These are phyloP conservation scores for Chrysoporthe puriensis DNA, from an alignment of 2,329 filamentous ascomycete species.

Conservation along the genomic window DNA sequence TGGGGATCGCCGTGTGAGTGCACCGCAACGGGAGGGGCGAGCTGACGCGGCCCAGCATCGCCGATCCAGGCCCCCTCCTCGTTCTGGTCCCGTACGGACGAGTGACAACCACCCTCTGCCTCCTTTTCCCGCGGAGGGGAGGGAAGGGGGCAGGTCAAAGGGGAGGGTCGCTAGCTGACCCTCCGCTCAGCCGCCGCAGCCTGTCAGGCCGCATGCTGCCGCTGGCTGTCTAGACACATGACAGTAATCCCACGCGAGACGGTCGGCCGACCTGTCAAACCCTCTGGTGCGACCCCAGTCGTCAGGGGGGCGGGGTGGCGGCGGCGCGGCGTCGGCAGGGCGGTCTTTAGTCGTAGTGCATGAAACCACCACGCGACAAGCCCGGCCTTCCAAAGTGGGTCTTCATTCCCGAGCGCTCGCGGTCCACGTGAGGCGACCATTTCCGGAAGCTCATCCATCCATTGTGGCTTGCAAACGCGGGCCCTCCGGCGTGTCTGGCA, in stretches of 20 bases:
- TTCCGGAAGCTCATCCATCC: background rate
- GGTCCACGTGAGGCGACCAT: background rate
- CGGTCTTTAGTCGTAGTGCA: background rate
- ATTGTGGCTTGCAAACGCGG: background rate
- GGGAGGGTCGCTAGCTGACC: no score
- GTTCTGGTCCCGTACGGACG: background rate
- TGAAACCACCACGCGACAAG: background rate
- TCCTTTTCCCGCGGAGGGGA: background rate
- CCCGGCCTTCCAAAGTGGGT: background rate
- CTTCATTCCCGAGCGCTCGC: background rate
- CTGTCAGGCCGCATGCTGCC: no score
- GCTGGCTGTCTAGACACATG: no score
- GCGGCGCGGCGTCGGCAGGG: background rate
- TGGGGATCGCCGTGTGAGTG: background rate
- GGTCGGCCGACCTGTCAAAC: background rate
- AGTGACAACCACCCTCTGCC: no score
- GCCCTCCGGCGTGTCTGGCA: background rate
- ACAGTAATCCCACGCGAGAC: no score
- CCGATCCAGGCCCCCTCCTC: background rate
- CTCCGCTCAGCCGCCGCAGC: no score
- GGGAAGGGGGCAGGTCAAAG: background rate
- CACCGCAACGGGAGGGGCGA: background rate
- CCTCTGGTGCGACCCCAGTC: background rate
- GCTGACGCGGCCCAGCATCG: conserved; percentile 4
- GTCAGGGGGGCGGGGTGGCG: background rate